Evolutionary conservation across 2,329 filamentous ascomycete genomes (phyloP).

Genomic region (Cercospora brassicicola): DNA sequence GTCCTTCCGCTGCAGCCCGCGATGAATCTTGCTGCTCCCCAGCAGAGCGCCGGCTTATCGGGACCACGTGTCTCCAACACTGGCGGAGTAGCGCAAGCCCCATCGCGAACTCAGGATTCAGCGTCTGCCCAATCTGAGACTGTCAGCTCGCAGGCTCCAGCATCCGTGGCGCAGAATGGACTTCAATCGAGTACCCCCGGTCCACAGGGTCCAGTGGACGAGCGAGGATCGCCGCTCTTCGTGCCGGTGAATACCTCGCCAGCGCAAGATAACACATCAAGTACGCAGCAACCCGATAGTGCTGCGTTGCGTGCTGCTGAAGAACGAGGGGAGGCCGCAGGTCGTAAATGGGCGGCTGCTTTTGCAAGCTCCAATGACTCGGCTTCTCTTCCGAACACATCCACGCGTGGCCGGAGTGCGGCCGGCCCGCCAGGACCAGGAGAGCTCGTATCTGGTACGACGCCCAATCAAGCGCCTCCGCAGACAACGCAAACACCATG

Average conservation of each 20-base stretch:
- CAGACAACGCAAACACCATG: constrained; percentile 16
- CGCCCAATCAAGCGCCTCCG: not conserved
- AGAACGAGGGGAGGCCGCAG: constrained; percentile 7
- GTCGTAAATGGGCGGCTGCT: constrained; percentile 3
- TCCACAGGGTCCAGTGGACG: constrained; percentile 31
- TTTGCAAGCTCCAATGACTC: not conserved
- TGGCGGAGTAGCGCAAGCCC: not conserved
- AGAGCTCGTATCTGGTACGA: not conserved
- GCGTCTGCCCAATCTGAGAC: not conserved
- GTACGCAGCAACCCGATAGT: constrained; percentile 4
- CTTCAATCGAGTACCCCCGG: not conserved
- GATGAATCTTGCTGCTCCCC: constrained; percentile 16
- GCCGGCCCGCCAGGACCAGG: not conserved
- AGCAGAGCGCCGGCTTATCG: not conserved
- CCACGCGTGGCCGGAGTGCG: not conserved
- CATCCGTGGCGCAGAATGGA: not conserved
- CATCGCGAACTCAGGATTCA: not conserved
- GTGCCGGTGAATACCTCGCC: constrained; percentile 21
- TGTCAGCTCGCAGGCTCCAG: not conserved
- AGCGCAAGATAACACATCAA: not conserved
- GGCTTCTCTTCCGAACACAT: not conserved
- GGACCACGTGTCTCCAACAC: not conserved
- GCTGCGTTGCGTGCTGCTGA: constrained; percentile 7
- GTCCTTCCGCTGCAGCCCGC: constrained; percentile 48
- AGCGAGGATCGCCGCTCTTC: constrained; percentile 35